Percentiles rank a stretch among this genome's conserved stretches.
Conservation (phyloP, 306 rosid species). For the Canavalia gladiata region DNA sequence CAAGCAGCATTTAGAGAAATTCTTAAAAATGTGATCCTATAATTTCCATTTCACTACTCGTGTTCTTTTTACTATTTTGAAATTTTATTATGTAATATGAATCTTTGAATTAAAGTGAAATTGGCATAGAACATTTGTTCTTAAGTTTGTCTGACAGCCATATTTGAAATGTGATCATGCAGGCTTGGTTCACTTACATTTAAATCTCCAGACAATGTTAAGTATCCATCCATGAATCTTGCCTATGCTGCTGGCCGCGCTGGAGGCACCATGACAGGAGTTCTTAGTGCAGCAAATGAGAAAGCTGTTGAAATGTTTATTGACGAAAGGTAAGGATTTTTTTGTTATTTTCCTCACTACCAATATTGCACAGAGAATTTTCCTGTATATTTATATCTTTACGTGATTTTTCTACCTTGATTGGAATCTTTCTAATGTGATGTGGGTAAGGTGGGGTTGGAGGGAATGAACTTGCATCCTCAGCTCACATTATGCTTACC, state of each 20-base stretch:
- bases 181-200: conserved; percentile 97
- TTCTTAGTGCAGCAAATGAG: conserved; percentile 99
- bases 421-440: conserved; percentile 3
- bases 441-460: background rate
- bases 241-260: conserved; percentile 98
- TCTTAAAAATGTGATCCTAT: conserved; percentile 17
- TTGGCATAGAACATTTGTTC: conserved; percentile 1
- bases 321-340: conserved; percentile 76
- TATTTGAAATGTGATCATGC: conserved; percentile 52
- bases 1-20: conserved; percentile 14
- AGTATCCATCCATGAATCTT: conserved; percentile 97
- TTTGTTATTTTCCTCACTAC: background rate
- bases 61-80: conserved; percentile 25
- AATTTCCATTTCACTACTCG: background rate
- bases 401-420: conserved; percentile 3
- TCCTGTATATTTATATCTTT: background rate
- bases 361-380: conserved; percentile 13
- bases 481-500: conserved; percentile 1
- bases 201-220: conserved; percentile 87
- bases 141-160: conserved; percentile 28
- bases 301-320: conserved; percentile 98
- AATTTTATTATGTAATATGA: conserved; percentile 2
- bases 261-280: conserved; percentile 99
- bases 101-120: background rate
- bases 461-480: background rate